A percentile compares a stretch with the other conserved stretches of the same genome.
Evolutionary conservation across 2,329 filamentous ascomycete species (phyloP).

Genomic region (Fusarium austroafricanum): DNA sequence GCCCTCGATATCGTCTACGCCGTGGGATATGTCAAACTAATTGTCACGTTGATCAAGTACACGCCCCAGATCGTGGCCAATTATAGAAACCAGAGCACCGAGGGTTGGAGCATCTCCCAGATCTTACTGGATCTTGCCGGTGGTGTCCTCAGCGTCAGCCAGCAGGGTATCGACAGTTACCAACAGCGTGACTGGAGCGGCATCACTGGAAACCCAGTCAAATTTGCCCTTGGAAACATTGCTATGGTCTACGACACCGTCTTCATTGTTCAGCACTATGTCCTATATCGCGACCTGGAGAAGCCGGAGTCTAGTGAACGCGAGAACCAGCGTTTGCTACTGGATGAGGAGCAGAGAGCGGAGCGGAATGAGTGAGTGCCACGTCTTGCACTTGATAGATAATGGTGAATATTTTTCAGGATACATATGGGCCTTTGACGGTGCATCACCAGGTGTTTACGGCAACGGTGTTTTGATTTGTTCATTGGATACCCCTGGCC

Average conservation of each 20-base stretch:
- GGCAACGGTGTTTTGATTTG: constrained; percentile 4
- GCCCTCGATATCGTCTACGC: constrained; percentile 74
- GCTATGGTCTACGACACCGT: constrained; percentile 87
- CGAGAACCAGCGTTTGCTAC: constrained; percentile 46
- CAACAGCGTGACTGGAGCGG: constrained; percentile 90
- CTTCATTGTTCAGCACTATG: constrained; percentile 90
- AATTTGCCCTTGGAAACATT: constrained; percentile 86
- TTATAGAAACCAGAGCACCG: constrained; percentile 84
- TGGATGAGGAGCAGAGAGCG: constrained; percentile 46
- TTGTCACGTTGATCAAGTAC: constrained; percentile 92
- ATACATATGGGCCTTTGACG: neutral
- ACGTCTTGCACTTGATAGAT: neutral
- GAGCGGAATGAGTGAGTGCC: constrained; percentile 21
- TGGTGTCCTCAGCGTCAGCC: constrained; percentile 82
- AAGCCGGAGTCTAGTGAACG: constrained; percentile 14
- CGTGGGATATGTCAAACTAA: constrained; percentile 87
- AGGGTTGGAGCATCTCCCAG: constrained; percentile 87
- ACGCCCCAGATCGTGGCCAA: constrained; percentile 87
- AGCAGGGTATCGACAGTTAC: constrained; percentile 87
- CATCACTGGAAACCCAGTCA: constrained; percentile 90
- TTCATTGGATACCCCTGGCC: constrained; percentile 8
- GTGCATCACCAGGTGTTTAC: neutral
- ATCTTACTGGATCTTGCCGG: constrained; percentile 87
- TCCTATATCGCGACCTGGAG: constrained; percentile 68
- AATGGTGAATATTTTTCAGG: neutral